phyloP scores from a whole-genome alignment of 352 stramenopile species.

The Thalassiosira oceanica region DNA sequence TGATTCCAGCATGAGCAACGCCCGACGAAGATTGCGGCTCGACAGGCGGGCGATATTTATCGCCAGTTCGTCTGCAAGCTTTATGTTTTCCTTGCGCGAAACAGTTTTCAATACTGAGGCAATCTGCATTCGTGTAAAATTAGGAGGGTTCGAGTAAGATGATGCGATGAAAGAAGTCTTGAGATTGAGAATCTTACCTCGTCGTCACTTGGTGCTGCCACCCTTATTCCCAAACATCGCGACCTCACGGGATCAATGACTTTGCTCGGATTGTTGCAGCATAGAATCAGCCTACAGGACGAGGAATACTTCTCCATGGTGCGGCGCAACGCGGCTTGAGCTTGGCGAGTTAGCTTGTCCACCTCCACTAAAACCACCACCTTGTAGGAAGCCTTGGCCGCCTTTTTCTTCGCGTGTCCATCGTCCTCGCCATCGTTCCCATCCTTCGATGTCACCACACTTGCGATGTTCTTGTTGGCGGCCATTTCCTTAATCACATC shows the following conservation, averaged over 20 bases:
- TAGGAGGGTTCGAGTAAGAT: no score
- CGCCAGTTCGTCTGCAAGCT: conserved; percentile 86
- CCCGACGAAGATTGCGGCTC: conserved; percentile 93
- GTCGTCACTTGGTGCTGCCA: conserved; percentile 88
- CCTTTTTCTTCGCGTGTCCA: conserved; percentile 11
- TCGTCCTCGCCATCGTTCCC: conserved; percentile 16
- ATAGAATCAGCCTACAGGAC: conserved; percentile 95
- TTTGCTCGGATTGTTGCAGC: conserved; percentile 94
- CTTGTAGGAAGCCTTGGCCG: conserved; percentile 67
- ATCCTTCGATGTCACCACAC: conserved; percentile 9
- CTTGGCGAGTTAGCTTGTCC: conserved; percentile 95
- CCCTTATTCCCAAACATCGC: conserved; percentile 87
- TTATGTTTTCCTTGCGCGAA: conserved; percentile 88
- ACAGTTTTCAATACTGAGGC: conserved; percentile 87
- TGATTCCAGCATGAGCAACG: conserved; percentile 97
- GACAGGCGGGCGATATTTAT: conserved; percentile 89
- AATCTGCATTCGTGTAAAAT: conserved; percentile 85
- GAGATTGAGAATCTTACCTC: no score
- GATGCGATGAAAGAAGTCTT: no score
- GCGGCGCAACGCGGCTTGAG: conserved; percentile 94
- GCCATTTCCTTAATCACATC: conserved; percentile 99
- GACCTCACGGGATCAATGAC: conserved; percentile 97
- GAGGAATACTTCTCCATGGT: conserved; percentile 97
- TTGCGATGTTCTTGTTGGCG: conserved; percentile 79
- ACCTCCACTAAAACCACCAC: conserved; percentile 97